Base-by-base conservation (phyloP, 116 monocot genomes). In the Trichopus zeylanicus region DNA sequence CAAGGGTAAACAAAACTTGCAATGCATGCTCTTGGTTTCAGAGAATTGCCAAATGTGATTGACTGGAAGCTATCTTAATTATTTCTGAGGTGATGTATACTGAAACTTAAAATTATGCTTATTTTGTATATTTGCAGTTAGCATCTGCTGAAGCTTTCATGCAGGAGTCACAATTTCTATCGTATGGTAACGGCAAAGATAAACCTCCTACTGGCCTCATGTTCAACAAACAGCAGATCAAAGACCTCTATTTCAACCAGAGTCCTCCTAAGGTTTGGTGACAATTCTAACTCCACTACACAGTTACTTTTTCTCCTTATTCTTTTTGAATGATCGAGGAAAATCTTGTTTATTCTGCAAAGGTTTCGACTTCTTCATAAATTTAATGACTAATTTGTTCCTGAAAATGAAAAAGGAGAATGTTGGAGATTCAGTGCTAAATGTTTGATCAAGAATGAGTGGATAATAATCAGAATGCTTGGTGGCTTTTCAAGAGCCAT, bases 241-340 rank as follows among this genome's bases (percentile, higher is more conserved):
- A 79, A 56, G 80, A 64, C 3, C 67, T 89, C 25, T 94, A 89
- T 67, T 94, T 94, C 78, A 94, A 94, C 71, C 86, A 83, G 60
- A 81, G 72, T 55, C 70, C 83, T 59, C n/a, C 73, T 28, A 94
- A 94, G 89, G 94, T 89, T 42, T 33, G 31, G 1, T 0, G 18
- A 12, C 12, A 13, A 42, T 42, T 4, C 15, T 37, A 37, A 11
- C 37, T 16, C 13, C 8, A 16, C n/a, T 42, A n/a, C 42, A 15
- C 13, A 3, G 18, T 46, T n/a, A n/a, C 2, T 51, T 39, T 12
- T 35, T 30, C 15, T 26, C 51, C 51, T n/a, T n/a, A 0, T 42
- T 42, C 42, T 42, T 42, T 42, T n/a, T 42, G 42, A 42, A 18
- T 42, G 42, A 3, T 42, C 13, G 1, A 13, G 12, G 3, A 42